These are phyloP conservation scores for Saussurea involucrata DNA, from an alignment of 129 eudicot genomes.

Conservation along the genomic window DNA sequence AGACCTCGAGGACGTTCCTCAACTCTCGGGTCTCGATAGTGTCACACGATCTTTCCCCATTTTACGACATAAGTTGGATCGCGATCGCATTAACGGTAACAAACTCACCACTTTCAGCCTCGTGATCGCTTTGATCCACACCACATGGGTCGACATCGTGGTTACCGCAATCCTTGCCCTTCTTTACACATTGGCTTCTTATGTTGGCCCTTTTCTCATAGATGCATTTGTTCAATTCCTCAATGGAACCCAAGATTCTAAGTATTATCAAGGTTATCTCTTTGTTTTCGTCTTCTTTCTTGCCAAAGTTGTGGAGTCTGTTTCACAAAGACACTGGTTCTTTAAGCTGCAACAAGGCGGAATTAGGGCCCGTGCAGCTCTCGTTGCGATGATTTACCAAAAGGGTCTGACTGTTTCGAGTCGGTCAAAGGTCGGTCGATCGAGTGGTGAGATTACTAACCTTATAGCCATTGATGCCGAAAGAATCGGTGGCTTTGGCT, in stretches of 20 bases:
- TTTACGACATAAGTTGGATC: slow-evolving; percentile 33
- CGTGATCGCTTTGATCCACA: slow-evolving; percentile 51
- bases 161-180: slow-evolving; percentile 51
- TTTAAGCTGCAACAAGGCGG: slow-evolving; percentile 81
- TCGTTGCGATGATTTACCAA: slow-evolving; percentile 67
- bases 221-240: slow-evolving; percentile 80
- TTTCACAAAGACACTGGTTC: slow-evolving; percentile 71
- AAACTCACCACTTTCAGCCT: slow-evolving; percentile 49
- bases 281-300: slow-evolving; percentile 58
- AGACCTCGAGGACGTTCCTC: slow-evolving; percentile 87
- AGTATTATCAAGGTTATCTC: slow-evolving; percentile 58
- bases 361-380: slow-evolving; percentile 61
- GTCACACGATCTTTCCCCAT: slow-evolving; percentile 56
- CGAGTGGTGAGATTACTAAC: slow-evolving; percentile 78
- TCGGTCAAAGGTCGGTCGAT: slow-evolving; percentile 53
- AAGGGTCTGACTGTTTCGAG: slow-evolving; percentile 74
- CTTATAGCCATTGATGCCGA: slow-evolving; percentile 83
- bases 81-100: slow-evolving; percentile 18
- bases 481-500: slow-evolving; percentile 57
- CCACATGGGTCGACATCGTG: slow-evolving; percentile 59
- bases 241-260: slow-evolving; percentile 36
- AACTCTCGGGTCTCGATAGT: slow-evolving; percentile 47
- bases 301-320: slow-evolving; percentile 69
- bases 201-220: slow-evolving; percentile 85
- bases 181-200: slow-evolving; percentile 57